These are phyloP conservation scores for Populus pruinosa DNA, from an alignment of 345 rosid species.

Conservation along the genomic window DNA sequence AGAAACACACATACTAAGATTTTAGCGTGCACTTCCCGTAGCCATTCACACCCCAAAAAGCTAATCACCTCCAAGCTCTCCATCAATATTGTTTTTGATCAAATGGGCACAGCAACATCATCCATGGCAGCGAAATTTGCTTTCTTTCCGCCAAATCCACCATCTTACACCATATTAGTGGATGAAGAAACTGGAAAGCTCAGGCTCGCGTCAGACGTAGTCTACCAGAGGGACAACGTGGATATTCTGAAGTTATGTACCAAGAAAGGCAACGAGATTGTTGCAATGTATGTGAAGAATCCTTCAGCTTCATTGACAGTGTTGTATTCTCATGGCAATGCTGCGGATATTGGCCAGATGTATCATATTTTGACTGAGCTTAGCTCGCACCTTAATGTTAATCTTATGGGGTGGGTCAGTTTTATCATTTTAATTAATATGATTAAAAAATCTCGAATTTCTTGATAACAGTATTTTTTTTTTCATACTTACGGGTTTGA, in stretches of 20 bases:
- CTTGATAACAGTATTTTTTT: neutral
- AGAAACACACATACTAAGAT: slow-evolving; percentile 11
- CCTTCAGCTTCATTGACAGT: slow-evolving; percentile 69
- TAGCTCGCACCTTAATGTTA: slow-evolving; percentile 67
- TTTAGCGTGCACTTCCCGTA: slow-evolving; percentile 18
- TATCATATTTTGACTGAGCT: slow-evolving; percentile 62
- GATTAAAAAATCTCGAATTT: too few relatives aligned
- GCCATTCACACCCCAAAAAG: neutral
- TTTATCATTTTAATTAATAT: neutral
- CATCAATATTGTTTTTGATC: neutral
- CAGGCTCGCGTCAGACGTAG: slow-evolving; percentile 43
- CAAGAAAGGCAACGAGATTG: slow-evolving; percentile 67
- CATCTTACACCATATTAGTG: slow-evolving; percentile 53
- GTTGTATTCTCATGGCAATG: slow-evolving; percentile 90
- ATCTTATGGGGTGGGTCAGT: slow-evolving; percentile 93
- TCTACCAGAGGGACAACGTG: slow-evolving; percentile 49
- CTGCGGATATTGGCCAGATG: slow-evolving; percentile 87
- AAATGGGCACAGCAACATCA: slow-evolving; percentile 80
- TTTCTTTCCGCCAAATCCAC: slow-evolving; percentile 90
- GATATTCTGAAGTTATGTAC: slow-evolving; percentile 64
- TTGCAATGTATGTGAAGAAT: slow-evolving; percentile 62
- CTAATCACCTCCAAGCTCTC: neutral
- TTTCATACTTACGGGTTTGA: neutral
- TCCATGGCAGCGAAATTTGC: slow-evolving; percentile 90
- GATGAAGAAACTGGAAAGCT: slow-evolving; percentile 61